A percentile compares a stretch with the other conserved stretches of the same genome.
phyloP scores from a whole-genome alignment of 176 grass and related monocot genomes.

The Bromus sterilis region DNA sequence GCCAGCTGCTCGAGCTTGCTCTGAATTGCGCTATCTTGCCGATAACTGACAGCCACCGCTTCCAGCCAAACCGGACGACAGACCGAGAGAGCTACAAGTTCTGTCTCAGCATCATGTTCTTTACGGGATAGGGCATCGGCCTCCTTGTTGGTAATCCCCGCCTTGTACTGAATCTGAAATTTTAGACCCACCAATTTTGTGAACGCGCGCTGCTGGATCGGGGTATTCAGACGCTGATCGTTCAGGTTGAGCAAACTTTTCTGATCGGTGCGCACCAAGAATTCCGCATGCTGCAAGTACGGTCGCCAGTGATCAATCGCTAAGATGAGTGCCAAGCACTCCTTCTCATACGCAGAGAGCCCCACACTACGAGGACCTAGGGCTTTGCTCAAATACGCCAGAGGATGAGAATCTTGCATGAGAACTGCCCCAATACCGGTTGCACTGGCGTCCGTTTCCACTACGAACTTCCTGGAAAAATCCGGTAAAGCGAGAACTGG shows the following conservation, averaged over 20 bases:
- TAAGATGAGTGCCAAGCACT: neutral
- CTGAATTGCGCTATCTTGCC: neutral
- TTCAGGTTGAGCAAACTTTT: neutral
- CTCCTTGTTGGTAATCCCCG: neutral
- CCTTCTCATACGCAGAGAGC: neutral
- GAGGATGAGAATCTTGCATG: neutral
- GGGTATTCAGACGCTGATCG: neutral
- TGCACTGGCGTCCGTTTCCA: too few relatives aligned
- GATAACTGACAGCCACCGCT: neutral
- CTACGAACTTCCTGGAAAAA: neutral
- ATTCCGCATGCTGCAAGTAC: neutral
- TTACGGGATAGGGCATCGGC: neutral
- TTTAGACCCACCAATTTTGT: neutral
- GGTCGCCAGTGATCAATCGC: neutral
- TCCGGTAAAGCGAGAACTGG: neutral
- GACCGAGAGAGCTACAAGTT: too few relatives aligned
- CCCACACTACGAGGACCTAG: neutral
- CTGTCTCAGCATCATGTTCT: too few relatives aligned
- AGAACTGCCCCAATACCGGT: fast-evolving
- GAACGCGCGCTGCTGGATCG: neutral
- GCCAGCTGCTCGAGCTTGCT: neutral
- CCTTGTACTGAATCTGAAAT: neutral
- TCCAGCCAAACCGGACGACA: too few relatives aligned
- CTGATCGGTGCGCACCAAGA: neutral
- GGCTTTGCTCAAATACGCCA: neutral